Evolutionary conservation across 1,284 basidiomycete genomes (phyloP).

Genomic region (Heterobasidion annosum): DNA sequence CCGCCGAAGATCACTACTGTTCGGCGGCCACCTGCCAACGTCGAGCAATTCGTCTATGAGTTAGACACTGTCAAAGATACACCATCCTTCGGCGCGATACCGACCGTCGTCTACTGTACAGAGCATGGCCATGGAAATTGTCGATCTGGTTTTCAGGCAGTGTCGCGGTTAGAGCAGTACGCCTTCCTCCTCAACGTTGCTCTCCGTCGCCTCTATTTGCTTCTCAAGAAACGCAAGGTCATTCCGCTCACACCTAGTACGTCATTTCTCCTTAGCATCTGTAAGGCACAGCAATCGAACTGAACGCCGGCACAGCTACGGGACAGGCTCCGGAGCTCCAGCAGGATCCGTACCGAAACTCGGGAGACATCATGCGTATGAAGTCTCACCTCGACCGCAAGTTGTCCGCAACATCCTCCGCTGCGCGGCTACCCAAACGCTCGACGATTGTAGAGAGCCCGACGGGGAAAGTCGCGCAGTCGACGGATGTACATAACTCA

Average conservation of each 20-base stretch:
- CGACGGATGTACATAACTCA: conserved; percentile 31
- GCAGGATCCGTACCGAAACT: conserved; percentile 74
- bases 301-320: conserved; percentile 24
- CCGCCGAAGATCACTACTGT: conserved; percentile 51
- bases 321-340: conserved; percentile 27
- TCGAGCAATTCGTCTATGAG: conserved; percentile 70
- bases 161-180: conserved; percentile 95
- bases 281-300: neutral
- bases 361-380: conserved; percentile 88
- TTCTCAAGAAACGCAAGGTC: conserved; percentile 88
- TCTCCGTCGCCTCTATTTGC: conserved; percentile 81
- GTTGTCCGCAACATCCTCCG: conserved; percentile 88
- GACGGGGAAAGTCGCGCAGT: conserved; percentile 79
- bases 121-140: conserved; percentile 67
- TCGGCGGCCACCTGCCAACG: conserved; percentile 71
- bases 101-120: conserved; percentile 66
- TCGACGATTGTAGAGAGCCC: conserved; percentile 96
- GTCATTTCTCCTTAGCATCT: conserved; percentile 16
- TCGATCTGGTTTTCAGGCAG: conserved; percentile 78
- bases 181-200: conserved; percentile 96
- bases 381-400: conserved; percentile 93
- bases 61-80: conserved; percentile 54
- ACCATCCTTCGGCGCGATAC: conserved; percentile 59
- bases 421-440: conserved; percentile 84
- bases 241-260: conserved; percentile 72